These are phyloP conservation scores for Pyrenula massariospora DNA, from an alignment of 495 filamentous ascomycete species.

Conservation along the genomic window DNA sequence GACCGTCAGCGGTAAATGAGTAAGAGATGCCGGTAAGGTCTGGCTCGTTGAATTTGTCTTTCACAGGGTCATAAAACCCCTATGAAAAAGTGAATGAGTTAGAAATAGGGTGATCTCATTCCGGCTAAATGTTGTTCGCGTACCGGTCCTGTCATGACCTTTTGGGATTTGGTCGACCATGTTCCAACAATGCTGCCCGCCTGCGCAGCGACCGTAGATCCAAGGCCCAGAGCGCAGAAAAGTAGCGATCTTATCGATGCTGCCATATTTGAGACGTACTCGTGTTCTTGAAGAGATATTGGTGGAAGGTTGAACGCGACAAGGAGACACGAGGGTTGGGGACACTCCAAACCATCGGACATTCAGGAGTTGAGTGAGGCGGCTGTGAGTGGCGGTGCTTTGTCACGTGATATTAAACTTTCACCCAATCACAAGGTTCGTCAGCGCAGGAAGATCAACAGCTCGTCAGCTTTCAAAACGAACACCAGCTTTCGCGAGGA, in stretches of 20 bases:
- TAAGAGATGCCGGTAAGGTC: constrained; percentile 66
- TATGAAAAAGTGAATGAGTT: constrained; percentile 24
- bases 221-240: constrained; percentile 15
- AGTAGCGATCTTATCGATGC: constrained; percentile 13
- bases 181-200: constrained; percentile 48
- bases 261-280: constrained; percentile 9
- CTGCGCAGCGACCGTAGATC: constrained; percentile 18
- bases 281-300: not conserved
- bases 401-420: not conserved
- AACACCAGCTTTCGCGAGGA: too few species aligned
- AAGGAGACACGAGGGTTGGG: not conserved
- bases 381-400: not conserved
- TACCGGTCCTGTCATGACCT: constrained; percentile 66
- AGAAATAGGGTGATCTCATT: too few species aligned
- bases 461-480: too few species aligned
- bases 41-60: constrained; percentile 59
- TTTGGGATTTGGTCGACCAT: constrained; percentile 66
- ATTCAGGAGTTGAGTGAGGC: not conserved
- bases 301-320: not conserved
- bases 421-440: not conserved
- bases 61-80: constrained; percentile 65
- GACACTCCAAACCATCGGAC: not conserved
- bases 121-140: constrained; percentile 13
- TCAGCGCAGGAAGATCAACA: too few species aligned
- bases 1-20: constrained; percentile 62